Base-by-base conservation (phyloP, 345 rosid genomes). In the Streptanthus diversifolius region DNA sequence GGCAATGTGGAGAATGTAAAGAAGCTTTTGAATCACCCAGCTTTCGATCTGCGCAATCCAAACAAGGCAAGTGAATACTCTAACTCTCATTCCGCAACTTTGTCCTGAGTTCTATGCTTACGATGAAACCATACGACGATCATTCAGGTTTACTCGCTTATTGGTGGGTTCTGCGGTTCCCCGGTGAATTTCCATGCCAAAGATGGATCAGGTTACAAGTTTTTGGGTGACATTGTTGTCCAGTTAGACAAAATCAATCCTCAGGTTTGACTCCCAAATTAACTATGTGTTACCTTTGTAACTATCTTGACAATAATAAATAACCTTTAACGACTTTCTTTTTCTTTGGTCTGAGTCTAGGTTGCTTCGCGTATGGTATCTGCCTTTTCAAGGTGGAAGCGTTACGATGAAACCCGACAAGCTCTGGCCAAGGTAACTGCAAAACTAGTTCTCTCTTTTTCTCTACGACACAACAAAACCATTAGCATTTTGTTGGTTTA, bases 321-420 rank as follows among this genome's bases (percentile, higher is more conserved):
- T 7, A 44, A 57, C 25, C 43, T 66, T 66, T 66, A 37, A 25
- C 14, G 36, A 37, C 27, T n/a, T 53, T 0, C 11, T 35, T 8
- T 36, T 3, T 66, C 7, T 2, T 74, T 44, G 33, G 36, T 35
- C 51, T 1, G 68, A 44, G 68, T 69, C 15, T 80, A 91, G 97
- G 97, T 92, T 78, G 99, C 98, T 7, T 91, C 97, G 25, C 82
- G 99, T 53, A 86, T 87, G 96, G 97, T 95, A 33, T 90, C 98
- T 22, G 91, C 99, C 62, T 90, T 95, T 86, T 95, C 99, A 22
- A 86, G 96, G 85, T 92, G 99, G 99, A 92, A 57, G 84, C 97
- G 97, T 47, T 95, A 81, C 4, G 98, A 92, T 39, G 90, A 88
- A 81, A 80, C 81, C 57, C 82, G 99, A 35, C 98, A 92, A 83